Base-by-base conservation (phyloP, 495 filamentous ascomycete genomes). In the Aspergillus egyptiacus region DNA sequence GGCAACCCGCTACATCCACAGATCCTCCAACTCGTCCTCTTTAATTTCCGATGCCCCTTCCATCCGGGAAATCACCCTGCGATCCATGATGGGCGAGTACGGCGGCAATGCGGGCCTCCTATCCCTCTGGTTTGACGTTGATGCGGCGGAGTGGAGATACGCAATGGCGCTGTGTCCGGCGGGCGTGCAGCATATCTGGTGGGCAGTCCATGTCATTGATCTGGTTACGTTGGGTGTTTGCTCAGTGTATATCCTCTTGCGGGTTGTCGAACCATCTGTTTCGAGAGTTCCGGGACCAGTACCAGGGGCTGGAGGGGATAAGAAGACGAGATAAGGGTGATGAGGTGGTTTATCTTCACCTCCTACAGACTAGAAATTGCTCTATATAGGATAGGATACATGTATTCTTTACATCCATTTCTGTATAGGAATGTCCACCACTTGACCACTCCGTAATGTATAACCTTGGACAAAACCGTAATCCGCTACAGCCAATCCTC, bases 21-120 rank as follows among this genome's bases (percentile, higher is more conserved):
- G 24, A 37, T 23, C 14, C 32, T 24, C 17, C n/a, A 24, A 9
- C 7, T 34, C 33, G 14, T 6, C 37, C 33, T 19, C 42, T 30
- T n/a, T 40, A 13, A 2, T 23, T 32, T 13, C 17, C n/a, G n/a
- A n/a, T 39, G 36, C 46, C 0, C 69, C 71, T 0, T 71, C 68
- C 0, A 72, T 96, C n/a, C 71, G 90, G 2, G 93, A 97, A 67
- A 80, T 96, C 43, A 98, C 93, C 0, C 85, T 97, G 5, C 79
- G 89, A n/a, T 95, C 89, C 56, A 96, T 98, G 93, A 98, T 98
- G 93, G 93, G 91, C 19, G 86, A 86, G 20, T 97, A 82, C 59
- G 83, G 81, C 15, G 93, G 93, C 4, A 90, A 95, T 63, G 91
- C 89, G 0, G 94, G 88, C 0, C 69, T 98, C 23, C 62, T 98